Conservation (phyloP, 345 rosid genomes). For the Crucihimalaya himalaica region DNA sequence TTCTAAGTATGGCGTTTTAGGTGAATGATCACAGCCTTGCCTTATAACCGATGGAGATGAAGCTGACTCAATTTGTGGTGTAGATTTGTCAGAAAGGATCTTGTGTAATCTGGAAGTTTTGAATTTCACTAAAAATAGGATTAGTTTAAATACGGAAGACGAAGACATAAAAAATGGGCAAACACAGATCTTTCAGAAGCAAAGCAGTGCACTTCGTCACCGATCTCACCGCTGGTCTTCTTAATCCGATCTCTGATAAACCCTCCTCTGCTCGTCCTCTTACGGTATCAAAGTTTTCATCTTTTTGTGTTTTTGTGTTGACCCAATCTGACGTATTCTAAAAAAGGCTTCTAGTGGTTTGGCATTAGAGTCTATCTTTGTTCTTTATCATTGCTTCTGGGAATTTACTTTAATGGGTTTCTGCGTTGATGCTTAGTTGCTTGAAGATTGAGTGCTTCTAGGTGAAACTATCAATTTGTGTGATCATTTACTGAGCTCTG, state of each 20-base stretch:
- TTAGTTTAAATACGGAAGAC: background rate
- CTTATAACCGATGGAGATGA: background rate
- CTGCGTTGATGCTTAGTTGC: background rate
- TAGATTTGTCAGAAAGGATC: slow-evolving; percentile 13
- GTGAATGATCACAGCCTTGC: slow-evolving; percentile 28
- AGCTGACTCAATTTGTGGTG: slow-evolving; percentile 29
- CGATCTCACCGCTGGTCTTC: slow-evolving; percentile 90
- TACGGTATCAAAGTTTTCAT: slow-evolving; percentile 39
- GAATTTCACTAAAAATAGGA: slow-evolving; percentile 33
- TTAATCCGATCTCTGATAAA: slow-evolving; percentile 92
- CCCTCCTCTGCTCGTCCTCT: slow-evolving; percentile 50
- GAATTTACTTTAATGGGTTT: background rate
- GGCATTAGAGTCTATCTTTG: slow-evolving; percentile 9
- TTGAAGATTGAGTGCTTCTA: slow-evolving; percentile 10
- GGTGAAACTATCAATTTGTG: slow-evolving; percentile 1
- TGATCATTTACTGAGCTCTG: slow-evolving; percentile 19
- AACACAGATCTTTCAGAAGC: slow-evolving; percentile 72
- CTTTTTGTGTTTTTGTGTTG: background rate
- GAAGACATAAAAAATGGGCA: slow-evolving; percentile 47
- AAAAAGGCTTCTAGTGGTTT: slow-evolving; percentile 19
- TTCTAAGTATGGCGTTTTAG: slow-evolving; percentile 22
- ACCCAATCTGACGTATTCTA: background rate
- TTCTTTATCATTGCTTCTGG: slow-evolving; percentile 6
- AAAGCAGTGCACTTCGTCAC: slow-evolving; percentile 93
- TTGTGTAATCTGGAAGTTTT: slow-evolving; percentile 25